A percentile compares a stretch with the other conserved stretches of the same genome.
Evolutionary conservation across 805 yeast genomes (phyloP).

Genomic region (Cyberlindnera sargentensis): DNA sequence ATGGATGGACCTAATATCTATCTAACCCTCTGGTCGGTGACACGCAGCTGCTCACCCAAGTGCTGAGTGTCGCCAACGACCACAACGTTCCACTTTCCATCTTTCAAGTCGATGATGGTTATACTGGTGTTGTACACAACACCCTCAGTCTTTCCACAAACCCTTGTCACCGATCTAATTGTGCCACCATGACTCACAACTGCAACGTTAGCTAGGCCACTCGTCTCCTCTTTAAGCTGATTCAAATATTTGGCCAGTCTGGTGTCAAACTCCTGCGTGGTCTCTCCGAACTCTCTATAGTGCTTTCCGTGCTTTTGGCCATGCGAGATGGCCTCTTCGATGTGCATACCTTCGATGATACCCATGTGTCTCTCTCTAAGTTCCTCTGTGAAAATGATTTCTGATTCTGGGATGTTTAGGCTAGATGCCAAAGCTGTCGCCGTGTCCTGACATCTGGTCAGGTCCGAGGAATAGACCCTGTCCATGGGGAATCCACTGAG

Average conservation of each 20-base stretch:
- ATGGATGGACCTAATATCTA: slow-evolving; percentile 1
- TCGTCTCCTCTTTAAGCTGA: slow-evolving; percentile 36
- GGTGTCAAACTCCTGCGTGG: slow-evolving; percentile 33
- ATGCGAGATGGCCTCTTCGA: slow-evolving; percentile 50
- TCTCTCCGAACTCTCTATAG: slow-evolving; percentile 65
- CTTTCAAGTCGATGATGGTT: slow-evolving; percentile 51
- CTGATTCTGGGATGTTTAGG: slow-evolving; percentile 13
- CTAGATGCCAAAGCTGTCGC: too few relatives aligned
- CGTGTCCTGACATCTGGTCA: slow-evolving; percentile 56
- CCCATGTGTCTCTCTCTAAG: slow-evolving; percentile 80
- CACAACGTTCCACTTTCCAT: slow-evolving; percentile 36
- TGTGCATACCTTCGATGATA: slow-evolving; percentile 64
- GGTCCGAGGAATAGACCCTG: slow-evolving; percentile 32
- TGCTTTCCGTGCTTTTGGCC: slow-evolving; percentile 44
- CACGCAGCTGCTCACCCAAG: slow-evolving; percentile 47
- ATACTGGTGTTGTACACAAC: slow-evolving; percentile 76
- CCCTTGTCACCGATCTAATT: slow-evolving; percentile 50
- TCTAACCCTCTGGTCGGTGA: slow-evolving; percentile 40
- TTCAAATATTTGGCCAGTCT: slow-evolving; percentile 39
- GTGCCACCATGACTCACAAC: slow-evolving; percentile 81
- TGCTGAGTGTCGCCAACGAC: slow-evolving; percentile 64
- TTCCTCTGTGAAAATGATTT: slow-evolving; percentile 28
- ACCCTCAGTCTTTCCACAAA: slow-evolving; percentile 30
- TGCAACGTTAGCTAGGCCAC: slow-evolving; percentile 40
- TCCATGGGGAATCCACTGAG: slow-evolving; percentile 27